Base-by-base conservation (phyloP, 176 grass and related monocot species). In the Areca catechu region DNA sequence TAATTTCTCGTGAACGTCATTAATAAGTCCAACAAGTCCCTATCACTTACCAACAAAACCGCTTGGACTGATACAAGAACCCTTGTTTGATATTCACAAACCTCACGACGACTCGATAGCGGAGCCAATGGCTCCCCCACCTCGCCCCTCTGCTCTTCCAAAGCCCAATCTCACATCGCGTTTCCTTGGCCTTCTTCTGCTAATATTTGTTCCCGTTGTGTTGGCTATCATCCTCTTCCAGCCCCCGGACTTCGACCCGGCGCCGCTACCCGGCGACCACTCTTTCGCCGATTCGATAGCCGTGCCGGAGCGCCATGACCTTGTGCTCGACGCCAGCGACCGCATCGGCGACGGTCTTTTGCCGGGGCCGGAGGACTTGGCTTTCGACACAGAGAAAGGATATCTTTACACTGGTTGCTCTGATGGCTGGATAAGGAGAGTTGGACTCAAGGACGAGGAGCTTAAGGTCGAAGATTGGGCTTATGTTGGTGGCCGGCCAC, bases 371-470 rank as follows among this genome's bases (percentile, higher is more conserved):
- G 89, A 95, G 80, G 89, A 95, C 79, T 22, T 95, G 9, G 85
- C 76, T 1, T 80, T 78, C 64, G 85, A 95, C 58, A 62, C 52
- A 4, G 76, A 74, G 51, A 66, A 61, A 15, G 64, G 56, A 22
- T 74, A 71, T 66, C 37, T 95, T 29, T 95, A 89, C 75, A 89
- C 85, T 3, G 82, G 85, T 1, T 95, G 89, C 60, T 1, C 21
- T 3, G 89, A 95, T 56, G 85, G 89, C 49, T 95, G 89, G 89
- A 81, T 95, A 17, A 22, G 79, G 53, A 64, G 85, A 62, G 79
- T 95, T 14, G 67, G 68, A 61, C 67, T 95, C 4, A 49, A 20
- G 19, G 72, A 48, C 14, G 72, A 80, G 24, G 51, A 50, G 77
- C 54, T 57, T 49, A 56, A 70, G 50, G 75, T 95, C 7, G 81